These are phyloP conservation scores for Marasmius sp. DNA, from an alignment of 1,284 basidiomycete species.

Conservation along the genomic window DNA sequence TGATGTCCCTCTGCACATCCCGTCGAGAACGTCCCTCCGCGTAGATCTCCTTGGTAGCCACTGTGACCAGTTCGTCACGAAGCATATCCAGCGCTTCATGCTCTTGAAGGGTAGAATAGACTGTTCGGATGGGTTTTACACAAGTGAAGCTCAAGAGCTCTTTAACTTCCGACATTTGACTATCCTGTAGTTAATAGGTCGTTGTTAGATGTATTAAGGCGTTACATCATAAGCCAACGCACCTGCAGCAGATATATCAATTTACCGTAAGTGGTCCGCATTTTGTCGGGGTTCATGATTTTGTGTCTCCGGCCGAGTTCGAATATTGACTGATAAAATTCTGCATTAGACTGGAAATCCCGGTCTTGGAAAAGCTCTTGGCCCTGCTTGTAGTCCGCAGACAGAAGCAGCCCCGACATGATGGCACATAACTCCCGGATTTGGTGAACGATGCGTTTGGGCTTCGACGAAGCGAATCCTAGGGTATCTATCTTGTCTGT, in stretches of 20 bases:
- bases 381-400: constrained; percentile 82
- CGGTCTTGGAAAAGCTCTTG: constrained; percentile 77
- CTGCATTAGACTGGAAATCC: constrained; percentile 73
- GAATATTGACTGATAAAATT: constrained; percentile 75
- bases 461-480: constrained; percentile 70
- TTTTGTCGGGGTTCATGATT: constrained; percentile 85
- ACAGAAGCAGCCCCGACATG: constrained; percentile 73
- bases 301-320: constrained; percentile 82
- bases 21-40: constrained; percentile 67
- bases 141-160: constrained; percentile 76
- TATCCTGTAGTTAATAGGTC: constrained; percentile 50
- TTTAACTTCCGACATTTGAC: constrained; percentile 73
- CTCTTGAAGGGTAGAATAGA: constrained; percentile 63
- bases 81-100: constrained; percentile 64
- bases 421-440: constrained; percentile 83
- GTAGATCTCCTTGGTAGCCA: constrained; percentile 78
- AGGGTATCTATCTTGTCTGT: constrained; percentile 83
- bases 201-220: constrained; percentile 2
- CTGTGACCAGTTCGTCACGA: constrained; percentile 67
- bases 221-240: background rate
- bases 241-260: constrained; percentile 80
- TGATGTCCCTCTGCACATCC: constrained; percentile 79
- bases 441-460: constrained; percentile 79
- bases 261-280: constrained; percentile 85
- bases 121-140: constrained; percentile 71